These are phyloP conservation scores for Mortierella sp. DNA, from an alignment of 371 early-diverging fungal species.

Conservation along the genomic window DNA sequence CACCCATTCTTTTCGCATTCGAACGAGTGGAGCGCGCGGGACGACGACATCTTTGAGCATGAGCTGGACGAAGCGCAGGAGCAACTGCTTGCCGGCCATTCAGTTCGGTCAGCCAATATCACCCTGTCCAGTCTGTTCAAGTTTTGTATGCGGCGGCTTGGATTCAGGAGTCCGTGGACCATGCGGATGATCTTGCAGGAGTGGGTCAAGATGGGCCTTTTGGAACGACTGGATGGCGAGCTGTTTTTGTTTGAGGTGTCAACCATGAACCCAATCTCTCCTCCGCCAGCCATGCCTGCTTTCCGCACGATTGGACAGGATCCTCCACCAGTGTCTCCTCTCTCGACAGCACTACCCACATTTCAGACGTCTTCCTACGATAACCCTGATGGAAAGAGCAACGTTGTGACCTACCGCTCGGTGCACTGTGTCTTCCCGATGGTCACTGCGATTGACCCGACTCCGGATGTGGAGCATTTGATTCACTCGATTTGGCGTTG, in stretches of 20 bases:
- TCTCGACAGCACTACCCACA: constrained; percentile 13
- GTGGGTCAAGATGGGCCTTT: constrained; percentile 68
- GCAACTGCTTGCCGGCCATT: constrained; percentile 21
- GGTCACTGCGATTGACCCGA: constrained; percentile 68
- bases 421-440: constrained; percentile 67
- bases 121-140: constrained; percentile 35
- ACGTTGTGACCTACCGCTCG: constrained; percentile 11
- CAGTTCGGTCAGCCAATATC: constrained; percentile 28
- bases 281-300: not conserved
- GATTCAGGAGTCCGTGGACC: constrained; percentile 36
- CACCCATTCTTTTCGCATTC: constrained; percentile 19
- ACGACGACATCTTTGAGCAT: constrained; percentile 40
- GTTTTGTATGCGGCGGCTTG: constrained; percentile 44
- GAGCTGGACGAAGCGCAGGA: constrained; percentile 29
- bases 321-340: not conserved
- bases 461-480: constrained; percentile 64
- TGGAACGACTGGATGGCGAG: constrained; percentile 68
- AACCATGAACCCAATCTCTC: constrained; percentile 9
- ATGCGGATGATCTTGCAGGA: constrained; percentile 64
- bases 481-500: constrained; percentile 69
- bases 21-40: not conserved
- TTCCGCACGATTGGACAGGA: not conserved
- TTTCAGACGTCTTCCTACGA: constrained; percentile 42
- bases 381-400: not conserved
- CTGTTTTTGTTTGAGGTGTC: constrained; percentile 61